Percentiles rank a stretch among this genome's conserved stretches.
phyloP scores from a whole-genome alignment of 1,284 basidiomycete species.

The Ganoderma resinaceum region DNA sequence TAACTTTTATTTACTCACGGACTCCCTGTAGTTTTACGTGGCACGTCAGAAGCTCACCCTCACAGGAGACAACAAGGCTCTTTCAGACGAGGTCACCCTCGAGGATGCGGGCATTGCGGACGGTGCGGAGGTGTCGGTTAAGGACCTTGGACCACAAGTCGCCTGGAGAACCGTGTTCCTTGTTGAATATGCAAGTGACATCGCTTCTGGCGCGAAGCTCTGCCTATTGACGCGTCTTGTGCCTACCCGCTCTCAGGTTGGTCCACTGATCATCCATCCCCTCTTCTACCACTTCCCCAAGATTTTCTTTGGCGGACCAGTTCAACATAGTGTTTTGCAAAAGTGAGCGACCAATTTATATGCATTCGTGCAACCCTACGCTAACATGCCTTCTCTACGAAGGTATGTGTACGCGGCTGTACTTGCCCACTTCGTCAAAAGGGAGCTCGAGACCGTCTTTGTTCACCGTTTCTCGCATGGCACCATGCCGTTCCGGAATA shows the following conservation, averaged over 20 bases:
- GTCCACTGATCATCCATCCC: constrained; percentile 93
- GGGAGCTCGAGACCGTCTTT: constrained; percentile 93
- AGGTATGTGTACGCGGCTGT: constrained; percentile 85
- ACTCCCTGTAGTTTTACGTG: constrained; percentile 62
- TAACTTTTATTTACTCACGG: neutral
- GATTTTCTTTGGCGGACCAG: constrained; percentile 70
- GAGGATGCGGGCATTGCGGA: constrained; percentile 62
- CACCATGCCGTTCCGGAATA: constrained; percentile 90
- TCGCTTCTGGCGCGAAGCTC: neutral
- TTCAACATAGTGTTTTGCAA: constrained; percentile 82
- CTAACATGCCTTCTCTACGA: neutral
- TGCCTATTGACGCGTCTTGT: constrained; percentile 11
- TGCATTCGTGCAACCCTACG: neutral
- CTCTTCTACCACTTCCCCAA: constrained; percentile 80
- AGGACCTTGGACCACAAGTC: constrained; percentile 90
- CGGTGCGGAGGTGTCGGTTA: constrained; percentile 72
- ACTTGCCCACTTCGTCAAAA: constrained; percentile 90
- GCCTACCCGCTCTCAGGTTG: constrained; percentile 59
- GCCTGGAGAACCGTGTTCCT: constrained; percentile 88
- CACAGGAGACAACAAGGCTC: constrained; percentile 63
- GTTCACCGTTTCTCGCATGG: constrained; percentile 95
- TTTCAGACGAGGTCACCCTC: constrained; percentile 71
- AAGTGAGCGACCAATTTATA: constrained; percentile 52
- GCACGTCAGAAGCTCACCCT: constrained; percentile 79
- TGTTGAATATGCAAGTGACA: constrained; percentile 86